A percentile compares a stretch with the other conserved stretches of the same genome.
Conservation (phyloP, 352 stramenopile species). For the Globisporangium camurandrum region DNA sequence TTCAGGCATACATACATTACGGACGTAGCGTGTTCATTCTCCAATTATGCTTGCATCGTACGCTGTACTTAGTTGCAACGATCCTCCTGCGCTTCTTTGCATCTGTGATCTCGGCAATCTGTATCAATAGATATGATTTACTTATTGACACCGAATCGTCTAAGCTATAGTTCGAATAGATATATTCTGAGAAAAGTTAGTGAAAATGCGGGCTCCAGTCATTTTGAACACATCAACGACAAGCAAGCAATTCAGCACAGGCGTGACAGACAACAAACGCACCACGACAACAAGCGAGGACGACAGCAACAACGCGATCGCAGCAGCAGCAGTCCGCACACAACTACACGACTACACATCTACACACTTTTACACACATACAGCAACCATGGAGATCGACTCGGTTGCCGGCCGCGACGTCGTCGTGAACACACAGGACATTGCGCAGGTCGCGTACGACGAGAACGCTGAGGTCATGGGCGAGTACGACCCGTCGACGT, state of each 20-base stretch:
- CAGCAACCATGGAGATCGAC: conserved; percentile 57
- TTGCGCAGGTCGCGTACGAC: conserved; percentile 38
- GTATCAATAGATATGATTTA: not conserved
- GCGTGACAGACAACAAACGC: not conserved
- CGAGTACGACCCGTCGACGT: conserved; percentile 19
- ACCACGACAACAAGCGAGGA: not conserved
- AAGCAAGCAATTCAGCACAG: not conserved
- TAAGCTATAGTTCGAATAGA: too few species aligned
- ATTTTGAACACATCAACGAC: conserved; percentile 16
- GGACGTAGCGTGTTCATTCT: not conserved
- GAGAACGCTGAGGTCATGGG: conserved; percentile 56
- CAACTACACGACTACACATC: not conserved
- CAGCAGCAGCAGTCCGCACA: not conserved
- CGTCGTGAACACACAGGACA: conserved; percentile 42
- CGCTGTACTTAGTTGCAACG: not conserved
- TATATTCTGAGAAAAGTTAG: too few species aligned
- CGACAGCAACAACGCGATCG: not conserved
- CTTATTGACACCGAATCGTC: too few species aligned
- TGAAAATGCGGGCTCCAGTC: conserved; percentile 28
- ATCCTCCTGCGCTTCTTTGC: not conserved
- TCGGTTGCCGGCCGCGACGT: conserved; percentile 52
- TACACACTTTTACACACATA: not conserved
- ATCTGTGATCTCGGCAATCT: too few species aligned
- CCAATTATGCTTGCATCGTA: too few species aligned
- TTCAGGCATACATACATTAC: not conserved